Base-by-base conservation (phyloP, 495 filamentous ascomycete genomes). In the Clavariopsis aquatica region DNA sequence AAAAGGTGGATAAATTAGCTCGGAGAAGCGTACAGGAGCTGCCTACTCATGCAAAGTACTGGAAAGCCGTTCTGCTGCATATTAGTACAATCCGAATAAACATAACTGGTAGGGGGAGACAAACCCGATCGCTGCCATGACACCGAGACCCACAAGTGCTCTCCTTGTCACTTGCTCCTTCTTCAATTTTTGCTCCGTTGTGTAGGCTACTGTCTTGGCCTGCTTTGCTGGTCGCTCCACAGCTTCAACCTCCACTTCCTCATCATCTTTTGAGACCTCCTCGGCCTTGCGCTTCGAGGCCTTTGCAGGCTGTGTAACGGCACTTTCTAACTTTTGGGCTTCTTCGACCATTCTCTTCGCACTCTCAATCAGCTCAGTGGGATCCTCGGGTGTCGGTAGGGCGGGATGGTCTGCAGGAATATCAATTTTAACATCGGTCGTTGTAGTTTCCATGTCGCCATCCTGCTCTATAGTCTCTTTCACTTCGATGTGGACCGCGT, bases 331-430 rank as follows among this genome's bases (percentile, higher is more conserved):
- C 64, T 86, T 84, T 49, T 80, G 81, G 45, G 90, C 92, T 57
- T 89, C 89, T 54, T 89, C 84, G 6, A 98, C 94, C 91, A 97
- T 96, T 66, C 86, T 85, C 74, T 89, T 91, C 7, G 94, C 94
- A 74, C 89, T 83, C 49, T 84, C 87, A 49, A 98, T 86, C 88
- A 97, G 89, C 31, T 87, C 81, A 58, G 89, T 80, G 0, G 92
- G 85, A 54, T 89, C 86, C 43, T 89, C 89, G 2, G 89, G 83
- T 10, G 88, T 81, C 0, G 90, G 89, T 10, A 90, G 76, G 41
- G 92, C 86, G 17, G 87, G 85, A 45, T 78, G 31, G 13, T 79
- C 81, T 13, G 87, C 80, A 12, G 90, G 88, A 76, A 89, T 77
- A 69, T 96, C 90, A 12, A 96, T 80, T 60, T 87, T 87, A 41